Base-by-base conservation (phyloP, 805 yeast species). In the Ogataea minuta region DNA sequence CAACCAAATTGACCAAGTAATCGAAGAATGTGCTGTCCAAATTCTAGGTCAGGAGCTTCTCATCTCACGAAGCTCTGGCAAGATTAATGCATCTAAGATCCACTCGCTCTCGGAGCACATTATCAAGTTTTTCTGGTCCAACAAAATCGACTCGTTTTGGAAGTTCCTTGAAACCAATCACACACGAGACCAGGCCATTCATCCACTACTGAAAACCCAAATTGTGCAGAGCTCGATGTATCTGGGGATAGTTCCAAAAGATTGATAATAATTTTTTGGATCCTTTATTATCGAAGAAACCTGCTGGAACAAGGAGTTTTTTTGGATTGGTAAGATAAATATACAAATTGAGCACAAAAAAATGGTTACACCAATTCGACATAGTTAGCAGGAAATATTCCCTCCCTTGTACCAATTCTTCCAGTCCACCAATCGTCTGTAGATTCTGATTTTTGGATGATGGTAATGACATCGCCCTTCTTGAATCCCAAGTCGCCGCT, bases 361-460 rank as follows among this genome's bases (percentile, higher is more conserved):
- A 29, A n/a, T n/a, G 17, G 21, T 52, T 57, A 82, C 37, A 79
- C 76, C 53, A 90, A 64, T 59, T 90, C 95, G 29, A 91, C 97
- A 58, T 91, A 91, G 61, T 91, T 91, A 2, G 99, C 99, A 8
- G 99, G 99, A 74, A 91, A 91, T 15, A 90, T 90, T 29, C 99
- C 99, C 53, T 86, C 87, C 45, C 66, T 66, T 9, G 95, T 91
- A 50, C 84, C 85, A 39, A 79, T 68, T 59, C 84, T 79, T 19
- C 99, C 99, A 0, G 96, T 88, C 99, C 99, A 93, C 99, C 99
- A 93, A 61, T 93, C 98, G 60, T 93, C 95, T 34, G 80, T 77
- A 10, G 96, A 83, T 7, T 84, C 90, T 8, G 93, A 80, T 63
- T 85, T 87, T 62, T 89, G 87, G 40, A 86, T 67, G 49, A 93